phyloP scores from a whole-genome alignment of 176 grass and related monocot species.

The Microstegium vimineum region DNA sequence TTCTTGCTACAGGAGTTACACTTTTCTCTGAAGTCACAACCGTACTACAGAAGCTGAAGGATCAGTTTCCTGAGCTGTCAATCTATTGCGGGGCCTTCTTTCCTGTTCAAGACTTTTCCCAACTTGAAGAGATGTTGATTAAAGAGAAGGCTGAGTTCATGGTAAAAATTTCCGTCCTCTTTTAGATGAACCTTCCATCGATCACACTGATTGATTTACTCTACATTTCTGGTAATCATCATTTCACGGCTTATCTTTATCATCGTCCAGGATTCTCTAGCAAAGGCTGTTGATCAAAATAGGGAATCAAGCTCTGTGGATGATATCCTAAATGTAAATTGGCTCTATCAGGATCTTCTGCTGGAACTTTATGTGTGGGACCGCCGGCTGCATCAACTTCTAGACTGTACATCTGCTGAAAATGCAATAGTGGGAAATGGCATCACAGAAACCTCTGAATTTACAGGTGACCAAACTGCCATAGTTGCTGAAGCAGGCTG shows the following conservation, averaged over 20 bases:
- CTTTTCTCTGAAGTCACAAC: slow-evolving; percentile 70
- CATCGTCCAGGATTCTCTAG: slow-evolving; percentile 45
- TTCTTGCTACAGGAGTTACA: slow-evolving; percentile 51
- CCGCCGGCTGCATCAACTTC: slow-evolving; percentile 49
- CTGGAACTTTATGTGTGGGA: slow-evolving; percentile 63
- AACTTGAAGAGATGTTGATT: slow-evolving; percentile 62
- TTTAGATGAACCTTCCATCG: not conserved
- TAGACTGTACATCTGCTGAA: slow-evolving; percentile 24
- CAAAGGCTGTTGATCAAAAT: slow-evolving; percentile 30
- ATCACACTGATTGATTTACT: not conserved
- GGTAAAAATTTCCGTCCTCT: slow-evolving; percentile 30
- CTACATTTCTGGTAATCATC: not conserved
- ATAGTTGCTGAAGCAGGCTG: not conserved
- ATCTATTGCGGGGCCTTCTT: slow-evolving; percentile 22
- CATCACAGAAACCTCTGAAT: slow-evolving; percentile 24
- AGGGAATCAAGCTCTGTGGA: slow-evolving; percentile 16
- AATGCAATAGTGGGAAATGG: slow-evolving; percentile 11
- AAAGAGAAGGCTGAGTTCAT: slow-evolving; percentile 67
- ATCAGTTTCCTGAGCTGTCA: slow-evolving; percentile 19
- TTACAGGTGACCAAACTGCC: slow-evolving; percentile 15
- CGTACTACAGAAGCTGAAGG: slow-evolving; percentile 43
- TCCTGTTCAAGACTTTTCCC: slow-evolving; percentile 45
- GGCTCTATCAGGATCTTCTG: slow-evolving; percentile 70
- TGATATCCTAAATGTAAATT: slow-evolving; percentile 55
- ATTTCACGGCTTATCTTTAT: not conserved